These are phyloP conservation scores for Cytidiella melzeri DNA, from an alignment of 768 basidiomycete genomes.

Conservation along the genomic window DNA sequence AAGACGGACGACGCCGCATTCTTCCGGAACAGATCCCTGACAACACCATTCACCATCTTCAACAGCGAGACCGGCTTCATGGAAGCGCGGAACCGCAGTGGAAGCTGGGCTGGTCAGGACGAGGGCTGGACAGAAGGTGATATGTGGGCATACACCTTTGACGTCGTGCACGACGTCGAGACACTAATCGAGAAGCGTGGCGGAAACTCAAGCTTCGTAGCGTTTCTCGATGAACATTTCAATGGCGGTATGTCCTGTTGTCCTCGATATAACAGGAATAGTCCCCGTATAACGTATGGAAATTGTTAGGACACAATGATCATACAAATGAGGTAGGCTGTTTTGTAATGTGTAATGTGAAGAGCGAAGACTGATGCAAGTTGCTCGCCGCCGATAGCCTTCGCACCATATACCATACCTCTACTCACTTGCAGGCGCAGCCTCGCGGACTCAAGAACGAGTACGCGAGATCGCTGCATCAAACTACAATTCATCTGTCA, in stretches of 20 bases:
- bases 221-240: slow-evolving; percentile 56
- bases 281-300: neutral
- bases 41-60: slow-evolving; percentile 57
- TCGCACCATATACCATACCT: slow-evolving; percentile 85
- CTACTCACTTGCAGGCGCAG: slow-evolving; percentile 66
- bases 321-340: slow-evolving; percentile 68
- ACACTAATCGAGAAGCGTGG: slow-evolving; percentile 58
- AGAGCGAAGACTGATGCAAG: neutral
- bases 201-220: slow-evolving; percentile 58
- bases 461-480: slow-evolving; percentile 56
- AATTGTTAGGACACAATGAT: slow-evolving; percentile 58
- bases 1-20: slow-evolving; percentile 44
- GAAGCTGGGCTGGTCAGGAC: slow-evolving; percentile 62
- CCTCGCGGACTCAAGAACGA: slow-evolving; percentile 65
- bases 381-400: slow-evolving; percentile 37
- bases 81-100: slow-evolving; percentile 68
- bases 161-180: slow-evolving; percentile 66
- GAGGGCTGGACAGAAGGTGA: slow-evolving; percentile 83
- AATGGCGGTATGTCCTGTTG: slow-evolving; percentile 32
- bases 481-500: slow-evolving; percentile 63
- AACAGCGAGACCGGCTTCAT: slow-evolving; percentile 72
- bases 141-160: slow-evolving; percentile 73
- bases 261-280: too few relatives aligned
- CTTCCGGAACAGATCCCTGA: slow-evolving; percentile 51
- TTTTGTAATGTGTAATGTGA: neutral